Evolutionary conservation across 2,329 filamentous ascomycete genomes (phyloP).

Genomic region (Claviceps purpurea): DNA sequence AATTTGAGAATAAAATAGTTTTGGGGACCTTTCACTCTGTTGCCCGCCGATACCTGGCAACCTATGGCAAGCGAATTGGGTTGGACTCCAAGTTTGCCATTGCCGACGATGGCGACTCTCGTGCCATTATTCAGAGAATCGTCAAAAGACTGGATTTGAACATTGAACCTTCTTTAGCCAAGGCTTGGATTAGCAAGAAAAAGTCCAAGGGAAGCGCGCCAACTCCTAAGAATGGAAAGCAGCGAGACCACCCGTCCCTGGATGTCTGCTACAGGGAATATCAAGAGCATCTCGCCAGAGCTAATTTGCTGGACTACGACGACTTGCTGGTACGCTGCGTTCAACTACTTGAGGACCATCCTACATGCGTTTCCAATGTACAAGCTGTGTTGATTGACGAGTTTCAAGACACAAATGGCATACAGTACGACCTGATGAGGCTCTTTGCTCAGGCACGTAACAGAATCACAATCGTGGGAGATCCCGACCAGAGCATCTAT

Average conservation of each 20-base stretch:
- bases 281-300: constrained; percentile 56
- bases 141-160: constrained; percentile 57
- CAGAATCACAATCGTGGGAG: constrained; percentile 87
- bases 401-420: constrained; percentile 91
- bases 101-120: constrained; percentile 70
- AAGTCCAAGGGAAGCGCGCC: constrained; percentile 43
- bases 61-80: constrained; percentile 75
- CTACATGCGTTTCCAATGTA: constrained; percentile 76
- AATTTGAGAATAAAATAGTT: constrained; percentile 61
- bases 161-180: constrained; percentile 58
- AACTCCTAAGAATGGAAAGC: constrained; percentile 25
- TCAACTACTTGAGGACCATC: constrained; percentile 59
- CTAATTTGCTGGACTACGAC: constrained; percentile 86
- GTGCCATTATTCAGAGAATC: constrained; percentile 68
- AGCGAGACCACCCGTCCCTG: constrained; percentile 42
- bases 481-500: constrained; percentile 97
- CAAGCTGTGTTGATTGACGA: constrained; percentile 90
- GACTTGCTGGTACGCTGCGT: constrained; percentile 78
- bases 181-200: constrained; percentile 60
- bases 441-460: constrained; percentile 61
- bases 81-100: constrained; percentile 78
- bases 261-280: constrained; percentile 61
- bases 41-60: constrained; percentile 66
- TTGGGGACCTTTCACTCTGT: constrained; percentile 95
- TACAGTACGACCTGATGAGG: constrained; percentile 90